Base-by-base conservation (phyloP, 2,329 filamentous ascomycete genomes). In the Chrysoporthe puriensis region DNA sequence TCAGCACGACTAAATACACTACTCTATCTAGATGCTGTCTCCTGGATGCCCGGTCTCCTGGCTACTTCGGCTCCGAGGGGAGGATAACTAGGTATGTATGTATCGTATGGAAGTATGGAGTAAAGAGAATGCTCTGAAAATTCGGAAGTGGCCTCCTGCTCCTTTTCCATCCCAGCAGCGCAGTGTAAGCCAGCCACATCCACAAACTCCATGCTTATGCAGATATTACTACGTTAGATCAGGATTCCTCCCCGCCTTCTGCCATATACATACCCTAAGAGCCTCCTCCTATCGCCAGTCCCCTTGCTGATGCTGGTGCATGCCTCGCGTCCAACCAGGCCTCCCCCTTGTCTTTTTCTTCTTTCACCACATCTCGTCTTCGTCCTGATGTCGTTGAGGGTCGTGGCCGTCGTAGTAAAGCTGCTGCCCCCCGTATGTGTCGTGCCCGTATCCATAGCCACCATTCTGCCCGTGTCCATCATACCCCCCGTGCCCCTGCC, bases 371-470 rank as follows among this genome's bases (percentile, higher is more conserved):
- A 74, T 73, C 26, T 73, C 71, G 9, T 71, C 69, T 32, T 73
- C 71, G 1, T 70, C 71, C 62, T 69, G 60, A 34, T 63, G 67
- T 60, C 66, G 66, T 66, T 69, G 64, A 18, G 60, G 64, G 43
- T 68, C 68, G 34, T 69, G 68, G 36, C 66, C 67, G 59, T 73
- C 70, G 36, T 73, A 72, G 48, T 73, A 68, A 6, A 69, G 75
- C 64, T 76, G 77, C 34, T 74, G 72, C 58, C 66, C 59, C 52
- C 78, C 76, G 50, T 78, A 76, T 16, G 75, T 71, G 58, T 79
- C 78, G 48, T 77, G 66, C 58, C 73, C 73, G 18, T 73, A 70
- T 7, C 71, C 58, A 42, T 78, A 75, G 11, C 73, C 75, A 54
- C 68, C 62, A 44, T 69, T 60, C 44, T 69, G 67, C 32, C 54